These are phyloP conservation scores for Lentinula raphanica DNA, from an alignment of 768 basidiomycete species.

Conservation along the genomic window DNA sequence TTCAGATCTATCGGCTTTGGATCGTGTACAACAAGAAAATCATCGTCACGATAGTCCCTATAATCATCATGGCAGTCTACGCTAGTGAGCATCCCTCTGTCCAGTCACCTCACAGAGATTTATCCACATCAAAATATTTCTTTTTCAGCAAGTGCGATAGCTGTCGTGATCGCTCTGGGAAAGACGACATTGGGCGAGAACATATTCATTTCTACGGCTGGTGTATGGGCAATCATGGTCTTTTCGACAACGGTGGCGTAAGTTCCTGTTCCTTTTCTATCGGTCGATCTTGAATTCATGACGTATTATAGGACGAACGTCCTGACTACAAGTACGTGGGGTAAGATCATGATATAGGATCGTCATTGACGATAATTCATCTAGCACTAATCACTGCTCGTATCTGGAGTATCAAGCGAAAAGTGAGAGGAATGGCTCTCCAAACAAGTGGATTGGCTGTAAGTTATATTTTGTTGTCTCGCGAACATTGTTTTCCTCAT, in stretches of 20 bases:
- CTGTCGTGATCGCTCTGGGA: background rate
- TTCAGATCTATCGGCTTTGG: background rate
- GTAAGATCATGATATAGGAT: background rate
- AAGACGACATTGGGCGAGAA: background rate
- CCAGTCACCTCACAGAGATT: background rate
- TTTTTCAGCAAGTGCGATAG: background rate
- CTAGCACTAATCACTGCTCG: background rate
- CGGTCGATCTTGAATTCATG: background rate
- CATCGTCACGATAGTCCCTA: background rate
- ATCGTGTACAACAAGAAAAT: background rate
- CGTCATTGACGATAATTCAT: background rate
- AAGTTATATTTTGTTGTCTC: background rate
- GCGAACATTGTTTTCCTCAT: too few species aligned
- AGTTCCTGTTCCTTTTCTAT: background rate
- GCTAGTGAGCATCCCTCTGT: background rate
- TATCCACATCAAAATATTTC: background rate
- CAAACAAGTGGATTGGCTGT: background rate
- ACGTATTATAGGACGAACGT: background rate
- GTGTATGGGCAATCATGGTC: background rate
- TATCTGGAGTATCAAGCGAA: background rate
- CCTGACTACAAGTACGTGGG: background rate
- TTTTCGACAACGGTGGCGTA: constrained; percentile 3
- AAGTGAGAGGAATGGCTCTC: background rate
- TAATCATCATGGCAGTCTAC: background rate
- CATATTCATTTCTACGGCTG: background rate